These are phyloP conservation scores for Murraya paniculata DNA, from an alignment of 345 rosid species.

Conservation along the genomic window DNA sequence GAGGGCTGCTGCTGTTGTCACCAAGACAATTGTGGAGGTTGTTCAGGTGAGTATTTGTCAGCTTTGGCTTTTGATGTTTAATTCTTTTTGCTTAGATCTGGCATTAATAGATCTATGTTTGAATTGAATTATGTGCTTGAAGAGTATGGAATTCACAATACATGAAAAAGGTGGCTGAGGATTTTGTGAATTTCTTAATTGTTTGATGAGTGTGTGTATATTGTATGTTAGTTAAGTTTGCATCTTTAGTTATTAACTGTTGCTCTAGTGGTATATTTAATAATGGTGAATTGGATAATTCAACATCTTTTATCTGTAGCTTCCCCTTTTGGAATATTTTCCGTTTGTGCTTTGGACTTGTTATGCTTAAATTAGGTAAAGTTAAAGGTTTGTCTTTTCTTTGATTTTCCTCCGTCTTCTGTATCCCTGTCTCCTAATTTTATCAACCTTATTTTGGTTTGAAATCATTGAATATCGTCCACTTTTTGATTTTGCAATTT, in stretches of 20 bases:
- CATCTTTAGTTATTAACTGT: not conserved
- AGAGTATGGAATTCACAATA: not conserved
- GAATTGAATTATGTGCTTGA: not conserved
- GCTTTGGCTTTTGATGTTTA: not conserved
- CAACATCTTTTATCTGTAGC: not conserved
- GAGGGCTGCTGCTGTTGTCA: constrained; percentile 90
- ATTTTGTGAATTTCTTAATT: not conserved
- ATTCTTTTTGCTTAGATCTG: constrained; percentile 10
- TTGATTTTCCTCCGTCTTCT: not conserved
- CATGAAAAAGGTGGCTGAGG: not conserved
- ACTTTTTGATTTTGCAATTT: not conserved
- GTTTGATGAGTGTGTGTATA: not conserved
- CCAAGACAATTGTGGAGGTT: constrained; percentile 86
- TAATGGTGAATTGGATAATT: not conserved
- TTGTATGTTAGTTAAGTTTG: not conserved
- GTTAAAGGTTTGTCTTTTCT: not conserved
- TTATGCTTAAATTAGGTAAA: not conserved
- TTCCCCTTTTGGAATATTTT: not conserved
- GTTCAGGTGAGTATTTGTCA: constrained; percentile 55
- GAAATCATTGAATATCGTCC: not conserved
- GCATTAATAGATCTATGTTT: not conserved
- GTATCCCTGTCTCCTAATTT: not conserved
- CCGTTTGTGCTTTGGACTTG: not conserved
- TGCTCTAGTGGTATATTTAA: not conserved
- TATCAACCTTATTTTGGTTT: not conserved